Evolutionary conservation across 352 stramenopile species (phyloP), one percentile per base, ranked within the genome.

Genomic region (Elongisporangium undulatum): DNA sequence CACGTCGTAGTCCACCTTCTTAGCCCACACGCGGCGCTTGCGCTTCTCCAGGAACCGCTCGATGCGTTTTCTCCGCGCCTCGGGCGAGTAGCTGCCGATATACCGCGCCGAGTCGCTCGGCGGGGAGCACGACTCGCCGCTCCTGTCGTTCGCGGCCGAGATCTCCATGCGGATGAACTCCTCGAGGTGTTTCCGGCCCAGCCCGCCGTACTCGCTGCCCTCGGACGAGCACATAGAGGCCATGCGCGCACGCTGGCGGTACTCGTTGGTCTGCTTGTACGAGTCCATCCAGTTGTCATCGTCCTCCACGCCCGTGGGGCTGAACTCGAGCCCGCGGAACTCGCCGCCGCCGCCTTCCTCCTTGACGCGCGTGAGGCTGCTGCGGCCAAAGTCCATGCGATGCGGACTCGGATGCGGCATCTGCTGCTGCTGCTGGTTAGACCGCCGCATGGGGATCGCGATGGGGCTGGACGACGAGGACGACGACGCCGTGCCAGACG

Each of bases 1-100:
- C 21, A 99, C 96, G 67, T 99, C 96, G 69, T 99, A 99, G 75
- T 99, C 97, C 9, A 99, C 96, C 53, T 98, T 98, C 69, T 99
- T 98, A 51, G 89, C 94, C 96, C 95, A 99, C 50, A 98, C 87
- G 52, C 94, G 90, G 51, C 81, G 85, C 58, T 96, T 89, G 60
- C 94, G 82, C 75, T 98, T 98, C 63, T 96, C 89, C 23, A 97
- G 70, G 62, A 98, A 98, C 21, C 80, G 75, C 54, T 92, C 80
- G 23, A 97, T 94, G 59, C 87, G 75, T 72, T 91, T 84, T 64
- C 83, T 80, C 53, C 91, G 77, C 52, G 89, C 78, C 22, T 94
- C 85, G 6, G 90, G 90, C 15, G 85, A 95, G 72, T 97, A 97
- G 63, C 78, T 94, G 48, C 88, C 90, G 52, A 97, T 93, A 66